Base-by-base conservation (phyloP, 2,329 filamentous ascomycete genomes). In the Trichoderma atroviride region DNA sequence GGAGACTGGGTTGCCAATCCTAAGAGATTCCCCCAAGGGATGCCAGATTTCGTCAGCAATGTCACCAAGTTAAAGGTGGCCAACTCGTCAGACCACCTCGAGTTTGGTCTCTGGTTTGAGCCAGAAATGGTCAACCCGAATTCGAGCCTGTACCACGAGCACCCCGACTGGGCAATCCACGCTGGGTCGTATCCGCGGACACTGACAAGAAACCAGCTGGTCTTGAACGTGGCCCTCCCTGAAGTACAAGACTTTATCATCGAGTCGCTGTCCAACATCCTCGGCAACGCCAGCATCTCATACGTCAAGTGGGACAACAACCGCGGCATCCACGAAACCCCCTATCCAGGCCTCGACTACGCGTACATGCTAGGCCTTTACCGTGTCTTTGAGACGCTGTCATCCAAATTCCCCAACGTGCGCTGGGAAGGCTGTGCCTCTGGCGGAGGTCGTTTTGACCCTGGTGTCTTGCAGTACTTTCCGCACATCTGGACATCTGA, bases 231-330 rank as follows among this genome's bases (percentile, higher is more conserved):
- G 0, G 88, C 84, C 0, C 78, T 90, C 0, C 82, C 84, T 0
- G 87, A 89, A 70, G 88, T 91, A 0, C 89, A 91, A 71, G 83
- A 90, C 1, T 89, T 85, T 70, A 85, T 91, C 74, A 88, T 91
- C 72, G 76, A 81, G 0, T 81, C 83, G 0, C 80, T 91, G 4
- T 83, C 87, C 2, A 78, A 81, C 4, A 81, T 91, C 7, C 82
- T 91, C 22, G 80, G 85, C 56, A 84, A 80, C 1, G 83, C 84
- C 0, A 79, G 85, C 29, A 85, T 91, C 58, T 78, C 79, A 11
- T 91, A 91, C 70, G 83, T 91, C 70, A 91, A 91, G 72, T 91
- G 88, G 89, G 89, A 91, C 72, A 89, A 90, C 76, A 91, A 91
- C 77, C 81, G 89, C 5, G 88, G 84, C 0, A 88, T 90, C 56